Evolutionary conservation across 2,329 filamentous ascomycete genomes (phyloP), one percentile per base, ranked within the genome.

Genomic region (Colletotrichum ledebouriae): DNA sequence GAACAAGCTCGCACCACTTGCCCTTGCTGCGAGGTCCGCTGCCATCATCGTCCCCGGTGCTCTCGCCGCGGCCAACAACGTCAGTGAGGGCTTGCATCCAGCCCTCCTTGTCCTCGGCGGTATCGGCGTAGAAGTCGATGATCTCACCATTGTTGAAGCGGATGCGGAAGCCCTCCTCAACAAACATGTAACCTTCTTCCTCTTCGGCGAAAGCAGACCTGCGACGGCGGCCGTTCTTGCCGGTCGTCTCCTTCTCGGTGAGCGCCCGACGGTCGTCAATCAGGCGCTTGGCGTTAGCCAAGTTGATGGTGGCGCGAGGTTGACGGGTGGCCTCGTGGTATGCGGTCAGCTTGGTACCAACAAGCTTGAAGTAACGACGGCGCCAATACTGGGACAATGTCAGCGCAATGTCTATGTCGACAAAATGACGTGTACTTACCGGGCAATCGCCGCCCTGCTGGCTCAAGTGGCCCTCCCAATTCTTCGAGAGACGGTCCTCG

Each of bases 141-240:
- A 97, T 90, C 81, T 99, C 96, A 70, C 96, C 96, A 76, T 99
- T 99, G 78, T 93, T 97, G 81, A 99, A 99, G 66, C 95, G 94
- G 78, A 99, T 97, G 46, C 96, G 93, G 90, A 99, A 99, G 3
- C 96, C 96, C 78, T 99, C 96, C 79, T 99, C 96, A 60, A 99
- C 95, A 78, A 99, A 99, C 92, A 98, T 97, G 84, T 99, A 99
- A 47, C 96, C 96, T 78, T 99, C 96, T 81, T 99, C 96, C 72
- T 99, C 96, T 79, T 98, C 96, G 1, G 95, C 94, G 78, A 99
- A 99, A 11, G 93, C 96, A 39, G 94, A 98, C 78, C 97, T 94
- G 63, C 96, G 92, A 49, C 96, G 92, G 73, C 89, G 90, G 63
- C 94, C 93, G 71, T 87, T 88, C 76, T 90, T 92, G 65, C 91